Evolutionary conservation across 495 filamentous ascomycete species (phyloP).

Genomic region (Evernia prunastri): DNA sequence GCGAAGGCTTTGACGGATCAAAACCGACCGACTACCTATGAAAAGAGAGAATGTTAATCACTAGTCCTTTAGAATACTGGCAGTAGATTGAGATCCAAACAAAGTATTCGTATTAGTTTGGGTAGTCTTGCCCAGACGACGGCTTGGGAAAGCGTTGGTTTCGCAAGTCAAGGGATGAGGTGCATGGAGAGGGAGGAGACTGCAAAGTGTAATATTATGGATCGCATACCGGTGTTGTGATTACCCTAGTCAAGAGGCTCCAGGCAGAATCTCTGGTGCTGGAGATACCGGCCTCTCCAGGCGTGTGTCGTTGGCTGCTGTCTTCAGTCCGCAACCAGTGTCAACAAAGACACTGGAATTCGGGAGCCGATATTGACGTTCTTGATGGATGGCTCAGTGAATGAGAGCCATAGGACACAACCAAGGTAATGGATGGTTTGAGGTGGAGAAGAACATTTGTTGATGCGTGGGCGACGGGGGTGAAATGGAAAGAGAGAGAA

Average conservation of each 20-base stretch:
- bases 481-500: slow-evolving; percentile 9
- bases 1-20: neutral
- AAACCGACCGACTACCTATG: neutral
- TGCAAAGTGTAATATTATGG: slow-evolving; percentile 3
- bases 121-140: neutral
- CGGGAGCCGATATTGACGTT: neutral
- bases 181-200: neutral
- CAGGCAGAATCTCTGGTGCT: neutral
- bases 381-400: neutral
- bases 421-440: slow-evolving; percentile 6
- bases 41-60: neutral
- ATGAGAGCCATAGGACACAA: neutral
- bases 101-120: neutral
- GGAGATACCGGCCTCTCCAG: neutral
- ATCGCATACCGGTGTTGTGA: slow-evolving; percentile 18
- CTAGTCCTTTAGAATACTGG: neutral
- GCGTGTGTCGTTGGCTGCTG: slow-evolving; percentile 12
- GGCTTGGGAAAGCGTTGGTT: neutral
- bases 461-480: slow-evolving; percentile 9
- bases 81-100: neutral
- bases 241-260: slow-evolving; percentile 3
- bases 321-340: slow-evolving; percentile 8
- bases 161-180: slow-evolving; percentile 18
- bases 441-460: slow-evolving; percentile 13
- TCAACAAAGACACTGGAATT: slow-evolving; percentile 5